Evolutionary conservation across 192 early-diverging fungal genomes (phyloP), one percentile per base, ranked within the genome.

Genomic region (Linderina pennispora): DNA sequence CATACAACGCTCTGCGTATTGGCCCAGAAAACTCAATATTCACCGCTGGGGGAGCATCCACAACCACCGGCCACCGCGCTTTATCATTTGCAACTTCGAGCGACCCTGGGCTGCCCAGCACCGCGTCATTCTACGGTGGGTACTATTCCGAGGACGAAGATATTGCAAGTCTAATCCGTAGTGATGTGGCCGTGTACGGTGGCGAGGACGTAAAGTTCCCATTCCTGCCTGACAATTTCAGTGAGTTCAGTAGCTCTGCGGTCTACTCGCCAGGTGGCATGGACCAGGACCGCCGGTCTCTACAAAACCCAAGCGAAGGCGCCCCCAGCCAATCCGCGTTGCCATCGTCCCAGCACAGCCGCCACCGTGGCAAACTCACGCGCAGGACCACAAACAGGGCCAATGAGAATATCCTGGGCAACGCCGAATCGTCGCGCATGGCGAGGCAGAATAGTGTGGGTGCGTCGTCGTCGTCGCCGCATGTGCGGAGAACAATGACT

Each of bases 181-280:
- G 59, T 31, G 66, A 70, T 20, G 52, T 70, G 0, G 66, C 66
- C 16, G 58, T 70, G 13, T 70, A 70, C 31, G 46, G 58, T 32
- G 60, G 59, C 19, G 67, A 70, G 8, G 67, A 70, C 33, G 51
- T 63, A 5, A 70, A 70, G 36, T 70, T 70, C n/a, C 67, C 67
- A 3, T 70, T 70, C 14, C 40, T 58, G 44, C 45, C 54, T 0
- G 67, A 70, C 36, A 70, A 59, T n/a, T 50, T 63, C 10, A 70
- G 67, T 48, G 67, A 70, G 39, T 58, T 63, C 17, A 52, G 67
- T 22, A 56, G 53, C 1, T 52, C 62, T 0, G 39, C 50, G 10
- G 51, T 65, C 6, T 53, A 48, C 55, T 53, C 62, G n/a, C 49
- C 62, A 10, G 55, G 55, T 14, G 45, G 43, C 3, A n/a, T 52